Percentiles rank a stretch among this genome's conserved stretches.
phyloP scores from a whole-genome alignment of 768 basidiomycete genomes.

The Tulasnella sp. region DNA sequence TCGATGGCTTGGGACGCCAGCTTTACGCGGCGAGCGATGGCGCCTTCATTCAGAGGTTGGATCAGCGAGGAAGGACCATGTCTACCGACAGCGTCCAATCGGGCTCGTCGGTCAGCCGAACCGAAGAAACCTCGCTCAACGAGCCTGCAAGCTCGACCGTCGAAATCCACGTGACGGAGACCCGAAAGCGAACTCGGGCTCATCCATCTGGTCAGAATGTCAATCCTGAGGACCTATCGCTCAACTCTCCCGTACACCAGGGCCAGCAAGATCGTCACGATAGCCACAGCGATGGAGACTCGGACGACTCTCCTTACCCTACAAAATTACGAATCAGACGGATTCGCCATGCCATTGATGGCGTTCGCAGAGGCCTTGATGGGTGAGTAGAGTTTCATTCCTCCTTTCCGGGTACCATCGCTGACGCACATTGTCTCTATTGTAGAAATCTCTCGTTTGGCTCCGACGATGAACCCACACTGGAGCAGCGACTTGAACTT shows the following conservation, averaged over 20 bases:
- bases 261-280: not conserved
- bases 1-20: conserved; percentile 18
- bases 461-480: not conserved
- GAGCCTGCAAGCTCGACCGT: not conserved
- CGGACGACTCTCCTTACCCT: not conserved
- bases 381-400: not conserved
- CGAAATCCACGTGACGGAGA: conserved; percentile 2
- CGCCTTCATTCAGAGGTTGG: conserved; percentile 19
- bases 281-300: not conserved
- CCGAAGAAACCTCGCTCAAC: not conserved
- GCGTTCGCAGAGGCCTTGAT: not conserved
- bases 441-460: not conserved
- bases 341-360: conserved; percentile 6
- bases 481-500: not conserved
- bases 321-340: not conserved
- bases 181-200: not conserved
- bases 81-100: not conserved
- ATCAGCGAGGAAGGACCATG: conserved; percentile 11
- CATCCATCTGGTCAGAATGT: not conserved
- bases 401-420: not conserved
- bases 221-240: not conserved
- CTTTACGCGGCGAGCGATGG: conserved; percentile 20
- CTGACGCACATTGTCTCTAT: not conserved
- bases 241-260: not conserved
- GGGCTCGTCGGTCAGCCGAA: not conserved